Base-by-base conservation (phyloP, 768 basidiomycete species). In the Asterophora parasitica region DNA sequence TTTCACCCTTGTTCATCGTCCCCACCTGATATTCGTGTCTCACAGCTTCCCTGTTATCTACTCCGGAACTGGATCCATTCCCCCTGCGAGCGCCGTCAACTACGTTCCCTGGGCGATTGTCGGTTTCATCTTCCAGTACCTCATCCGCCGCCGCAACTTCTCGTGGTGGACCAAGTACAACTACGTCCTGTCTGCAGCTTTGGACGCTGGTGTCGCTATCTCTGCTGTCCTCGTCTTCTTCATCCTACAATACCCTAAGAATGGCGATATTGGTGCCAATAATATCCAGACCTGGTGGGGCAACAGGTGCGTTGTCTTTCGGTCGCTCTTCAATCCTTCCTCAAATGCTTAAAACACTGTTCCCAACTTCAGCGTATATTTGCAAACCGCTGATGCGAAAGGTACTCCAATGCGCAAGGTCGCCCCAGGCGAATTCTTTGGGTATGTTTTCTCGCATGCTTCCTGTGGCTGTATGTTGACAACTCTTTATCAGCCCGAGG, bases 101-200 rank as follows among this genome's bases (percentile, higher is more conserved):
- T 85, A 78, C 56, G 79, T 83, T 6, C 74, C 82, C 7, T 85
- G 81, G 81, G 74, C 73, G 1, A 74, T 83, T 42, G 73, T 82
- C 32, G 82, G 81, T 10, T 83, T 82, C 62, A 68, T 82, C 47
- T 84, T 84, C 74, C 78, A 84, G 51, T 82, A 77, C 44, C 60
- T 75, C 46, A 72, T 85, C 55, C 73, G 83, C 27, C 68, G 78
- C 40, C 75, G 69, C 57, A 69, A 84, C 53, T 80, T 82, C 65
- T 74, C 78, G 1, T 83, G 82, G 82, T 83, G 82, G 82, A 68
- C 72, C n/a, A 83, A 85, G 64, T 78, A 78, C 64, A 78, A 78
- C 58, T 79, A 85, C 53, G 79, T 86, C 15, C 63, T 87, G n/a
- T 86, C 84, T 6, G 82, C 84, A 8, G 85, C 82, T 3, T 57